Conservation (phyloP, 345 rosid genomes). For the Cochlearia excelsa region DNA sequence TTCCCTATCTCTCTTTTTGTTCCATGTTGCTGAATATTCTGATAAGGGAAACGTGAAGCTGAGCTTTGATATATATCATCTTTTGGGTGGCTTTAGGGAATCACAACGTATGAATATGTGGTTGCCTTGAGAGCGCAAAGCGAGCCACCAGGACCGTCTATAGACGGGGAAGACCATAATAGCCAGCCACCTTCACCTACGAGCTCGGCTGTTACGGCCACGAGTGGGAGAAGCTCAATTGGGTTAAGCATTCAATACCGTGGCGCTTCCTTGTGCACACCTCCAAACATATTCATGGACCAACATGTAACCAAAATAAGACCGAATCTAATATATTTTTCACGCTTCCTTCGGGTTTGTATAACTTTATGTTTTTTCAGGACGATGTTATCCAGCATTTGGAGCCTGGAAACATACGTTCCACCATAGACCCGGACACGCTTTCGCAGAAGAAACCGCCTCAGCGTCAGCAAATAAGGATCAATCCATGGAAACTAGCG, state of each 20-base stretch:
- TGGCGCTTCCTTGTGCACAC: constrained; percentile 86
- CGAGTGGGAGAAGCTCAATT: constrained; percentile 85
- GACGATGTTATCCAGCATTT: constrained; percentile 86
- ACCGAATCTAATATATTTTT: not conserved
- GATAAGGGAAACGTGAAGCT: not conserved
- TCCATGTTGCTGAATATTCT: constrained; percentile 6
- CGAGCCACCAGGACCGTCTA: constrained; percentile 70
- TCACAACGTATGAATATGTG: constrained; percentile 90
- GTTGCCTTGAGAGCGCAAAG: constrained; percentile 88
- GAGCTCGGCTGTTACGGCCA: constrained; percentile 77
- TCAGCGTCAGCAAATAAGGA: constrained; percentile 65
- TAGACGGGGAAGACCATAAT: constrained; percentile 66
- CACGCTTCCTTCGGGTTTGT: not conserved
- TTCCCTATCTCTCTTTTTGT: constrained; percentile 12
- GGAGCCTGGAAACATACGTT: constrained; percentile 76
- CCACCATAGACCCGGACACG: constrained; percentile 75
- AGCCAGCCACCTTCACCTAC: constrained; percentile 78
- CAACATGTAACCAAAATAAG: constrained; percentile 51
- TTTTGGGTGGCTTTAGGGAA: constrained; percentile 51
- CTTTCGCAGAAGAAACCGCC: constrained; percentile 50
- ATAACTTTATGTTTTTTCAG: constrained; percentile 34
- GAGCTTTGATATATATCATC: constrained; percentile 20
- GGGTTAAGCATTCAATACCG: constrained; percentile 78
- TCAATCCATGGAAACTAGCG: constrained; percentile 93
- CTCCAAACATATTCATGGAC: constrained; percentile 96